Conservation (phyloP, 768 basidiomycete species). For the Macrocybe gigantea region DNA sequence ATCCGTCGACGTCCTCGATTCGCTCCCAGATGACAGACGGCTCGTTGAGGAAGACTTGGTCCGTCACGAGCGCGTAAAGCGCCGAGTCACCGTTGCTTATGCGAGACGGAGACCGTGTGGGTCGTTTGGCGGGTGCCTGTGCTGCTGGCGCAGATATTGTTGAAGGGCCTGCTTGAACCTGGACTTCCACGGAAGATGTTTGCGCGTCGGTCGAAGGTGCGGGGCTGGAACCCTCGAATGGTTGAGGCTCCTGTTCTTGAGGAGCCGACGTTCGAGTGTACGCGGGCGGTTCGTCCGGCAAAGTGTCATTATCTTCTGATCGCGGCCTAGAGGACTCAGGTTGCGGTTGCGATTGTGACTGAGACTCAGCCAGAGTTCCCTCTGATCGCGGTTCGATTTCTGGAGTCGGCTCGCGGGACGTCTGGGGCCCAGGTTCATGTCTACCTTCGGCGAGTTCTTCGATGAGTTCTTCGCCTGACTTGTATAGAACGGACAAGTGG, state of each 20-base stretch:
- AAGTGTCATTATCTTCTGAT: neutral
- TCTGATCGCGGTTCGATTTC: neutral
- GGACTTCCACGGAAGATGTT: neutral
- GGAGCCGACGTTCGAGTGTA: neutral
- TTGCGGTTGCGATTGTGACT: neutral
- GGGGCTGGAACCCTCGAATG: neutral
- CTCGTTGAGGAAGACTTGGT: constrained; percentile 75
- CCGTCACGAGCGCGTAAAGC: constrained; percentile 82
- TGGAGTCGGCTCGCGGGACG: too few relatives aligned
- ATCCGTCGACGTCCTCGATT: constrained; percentile 82
- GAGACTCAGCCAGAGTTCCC: neutral
- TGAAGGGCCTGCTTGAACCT: neutral
- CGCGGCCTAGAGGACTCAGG: neutral
- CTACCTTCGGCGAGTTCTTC: too few relatives aligned
- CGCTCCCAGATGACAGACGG: constrained; percentile 86
- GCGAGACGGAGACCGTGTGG: neutral
- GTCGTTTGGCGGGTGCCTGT: neutral
- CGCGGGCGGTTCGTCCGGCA: constrained; percentile 2
- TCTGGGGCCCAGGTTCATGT: neutral
- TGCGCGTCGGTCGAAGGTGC: constrained; percentile 10
- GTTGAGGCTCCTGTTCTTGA: too few relatives aligned
- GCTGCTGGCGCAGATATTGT: neutral
- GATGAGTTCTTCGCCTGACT: constrained; percentile 22
- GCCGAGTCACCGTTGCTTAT: constrained; percentile 21
- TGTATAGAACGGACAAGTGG: constrained; percentile 85